Percentiles rank a stretch among this genome's conserved stretches.
Evolutionary conservation across 2,329 filamentous ascomycete species (phyloP).

Genomic region (Pseudocercospora musae): DNA sequence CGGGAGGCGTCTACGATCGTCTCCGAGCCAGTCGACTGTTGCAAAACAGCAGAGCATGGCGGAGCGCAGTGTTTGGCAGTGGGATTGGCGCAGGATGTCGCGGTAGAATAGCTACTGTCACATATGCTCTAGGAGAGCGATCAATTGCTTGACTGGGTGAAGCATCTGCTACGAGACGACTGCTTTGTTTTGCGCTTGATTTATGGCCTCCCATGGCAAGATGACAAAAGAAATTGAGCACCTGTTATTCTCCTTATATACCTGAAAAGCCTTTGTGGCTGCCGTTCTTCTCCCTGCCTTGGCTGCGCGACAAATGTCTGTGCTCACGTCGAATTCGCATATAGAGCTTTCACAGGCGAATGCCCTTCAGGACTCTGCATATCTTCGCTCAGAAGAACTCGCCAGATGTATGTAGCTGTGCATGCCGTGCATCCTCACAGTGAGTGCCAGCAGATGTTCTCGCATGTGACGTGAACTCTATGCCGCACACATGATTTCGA

Average conservation of each 20-base stretch:
- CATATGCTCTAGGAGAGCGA: constrained; percentile 21
- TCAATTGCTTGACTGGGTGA: constrained; percentile 24
- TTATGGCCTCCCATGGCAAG: constrained; percentile 23
- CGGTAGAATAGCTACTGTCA: constrained; percentile 12
- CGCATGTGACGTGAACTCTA: constrained; percentile 13
- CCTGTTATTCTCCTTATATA: constrained; percentile 16
- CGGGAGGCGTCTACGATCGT: neutral
- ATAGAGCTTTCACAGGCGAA: neutral
- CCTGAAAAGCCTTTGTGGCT: neutral
- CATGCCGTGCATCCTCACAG: neutral
- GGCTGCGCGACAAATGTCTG: neutral
- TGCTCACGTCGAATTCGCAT: neutral
- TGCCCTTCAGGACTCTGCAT: neutral
- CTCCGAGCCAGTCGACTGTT: neutral
- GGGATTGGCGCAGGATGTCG: constrained; percentile 19
- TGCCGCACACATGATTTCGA: neutral
- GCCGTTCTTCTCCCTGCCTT: neutral
- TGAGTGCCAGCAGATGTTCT: constrained; percentile 9
- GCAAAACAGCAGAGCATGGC: constrained; percentile 9
- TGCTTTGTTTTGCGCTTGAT: constrained; percentile 23
- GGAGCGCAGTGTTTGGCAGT: constrained; percentile 15
- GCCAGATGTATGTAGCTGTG: neutral
- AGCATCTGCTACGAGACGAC: constrained; percentile 29
- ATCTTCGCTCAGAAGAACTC: neutral
- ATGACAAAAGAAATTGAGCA: constrained; percentile 26